Conservation (phyloP, 331 rosid species). For the Pyracantha coccinea region DNA sequence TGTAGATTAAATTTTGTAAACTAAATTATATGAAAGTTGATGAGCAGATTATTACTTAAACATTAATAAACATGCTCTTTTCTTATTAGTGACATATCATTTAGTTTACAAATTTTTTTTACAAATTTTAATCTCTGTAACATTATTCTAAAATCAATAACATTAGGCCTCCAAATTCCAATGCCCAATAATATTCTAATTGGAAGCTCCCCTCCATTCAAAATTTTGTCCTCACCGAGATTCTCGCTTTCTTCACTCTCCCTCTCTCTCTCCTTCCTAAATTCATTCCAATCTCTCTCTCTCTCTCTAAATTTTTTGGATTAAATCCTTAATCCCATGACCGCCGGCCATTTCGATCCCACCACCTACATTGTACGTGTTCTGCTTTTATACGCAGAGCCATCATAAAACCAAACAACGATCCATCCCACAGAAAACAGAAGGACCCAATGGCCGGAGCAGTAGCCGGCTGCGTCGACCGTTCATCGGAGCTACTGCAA, state of each 20-base stretch:
- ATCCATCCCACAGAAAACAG: background rate
- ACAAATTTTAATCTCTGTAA: too few species aligned
- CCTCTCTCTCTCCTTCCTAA: background rate
- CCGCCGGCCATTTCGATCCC: background rate
- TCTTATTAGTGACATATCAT: too few species aligned
- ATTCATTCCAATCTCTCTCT: background rate
- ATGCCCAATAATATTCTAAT: background rate
- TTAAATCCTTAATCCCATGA: background rate
- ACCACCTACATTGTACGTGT: background rate
- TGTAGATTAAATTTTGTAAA: too few species aligned
- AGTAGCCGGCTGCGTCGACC: constrained; percentile 32
- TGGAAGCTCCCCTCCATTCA: constrained; percentile 15
- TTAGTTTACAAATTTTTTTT: too few species aligned
- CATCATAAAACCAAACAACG: background rate
- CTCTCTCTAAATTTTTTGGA: background rate
- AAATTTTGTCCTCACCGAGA: constrained; percentile 15
- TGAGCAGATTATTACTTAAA: too few species aligned
- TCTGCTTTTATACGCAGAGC: background rate
- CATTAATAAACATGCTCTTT: too few species aligned
- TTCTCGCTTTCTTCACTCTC: constrained; percentile 29
- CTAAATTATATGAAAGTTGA: too few species aligned
- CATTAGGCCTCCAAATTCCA: background rate
- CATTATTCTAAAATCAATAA: too few species aligned
- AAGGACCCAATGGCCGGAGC: constrained; percentile 46
- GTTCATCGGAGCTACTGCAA: constrained; percentile 40